These are phyloP conservation scores for Pyrenopolyporus hunteri DNA, from an alignment of 495 filamentous ascomycete species.

Conservation along the genomic window DNA sequence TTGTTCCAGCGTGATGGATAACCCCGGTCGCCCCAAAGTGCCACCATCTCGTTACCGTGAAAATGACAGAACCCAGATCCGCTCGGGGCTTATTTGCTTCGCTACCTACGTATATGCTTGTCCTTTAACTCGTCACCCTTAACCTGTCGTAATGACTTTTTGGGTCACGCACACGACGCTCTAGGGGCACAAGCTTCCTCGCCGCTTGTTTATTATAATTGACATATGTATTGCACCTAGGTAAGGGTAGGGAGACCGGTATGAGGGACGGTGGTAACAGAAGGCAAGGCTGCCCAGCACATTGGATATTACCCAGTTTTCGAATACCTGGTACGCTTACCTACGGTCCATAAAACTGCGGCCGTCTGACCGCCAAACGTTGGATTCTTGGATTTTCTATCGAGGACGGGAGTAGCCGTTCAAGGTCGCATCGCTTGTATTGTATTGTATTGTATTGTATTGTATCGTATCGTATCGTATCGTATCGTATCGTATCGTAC, in stretches of 20 bases:
- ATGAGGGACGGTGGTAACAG: not conserved
- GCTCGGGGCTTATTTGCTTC: not conserved
- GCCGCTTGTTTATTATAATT: too few relatives aligned
- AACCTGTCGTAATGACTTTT: not conserved
- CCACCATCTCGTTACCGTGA: slow-evolving; percentile 30
- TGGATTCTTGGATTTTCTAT: slow-evolving; percentile 1
- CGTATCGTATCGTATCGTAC: too few relatives aligned
- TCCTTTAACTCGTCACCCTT: not conserved
- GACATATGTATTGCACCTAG: too few relatives aligned
- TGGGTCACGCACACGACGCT: not conserved
- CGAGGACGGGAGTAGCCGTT: slow-evolving; percentile 27
- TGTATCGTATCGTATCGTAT: too few relatives aligned
- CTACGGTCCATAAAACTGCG: slow-evolving; percentile 10
- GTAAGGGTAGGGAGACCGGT: too few relatives aligned
- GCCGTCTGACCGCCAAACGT: slow-evolving; percentile 4
- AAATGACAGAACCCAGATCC: slow-evolving; percentile 27
- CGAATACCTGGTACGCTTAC: slow-evolving; percentile 3
- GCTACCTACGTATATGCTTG: not conserved
- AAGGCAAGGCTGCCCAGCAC: not conserved
- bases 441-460: too few relatives aligned
- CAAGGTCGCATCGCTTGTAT: slow-evolving; percentile 33
- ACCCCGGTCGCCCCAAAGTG: slow-evolving; percentile 29
- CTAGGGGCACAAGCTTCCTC: not conserved
- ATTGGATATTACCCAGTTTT: slow-evolving; percentile 12
- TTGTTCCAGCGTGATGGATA: slow-evolving; percentile 32